Percentiles rank a stretch among this genome's conserved stretches.
These are phyloP conservation scores for Rhizopogon sp. DNA, from an alignment of 768 basidiomycete genomes.

Conservation along the genomic window DNA sequence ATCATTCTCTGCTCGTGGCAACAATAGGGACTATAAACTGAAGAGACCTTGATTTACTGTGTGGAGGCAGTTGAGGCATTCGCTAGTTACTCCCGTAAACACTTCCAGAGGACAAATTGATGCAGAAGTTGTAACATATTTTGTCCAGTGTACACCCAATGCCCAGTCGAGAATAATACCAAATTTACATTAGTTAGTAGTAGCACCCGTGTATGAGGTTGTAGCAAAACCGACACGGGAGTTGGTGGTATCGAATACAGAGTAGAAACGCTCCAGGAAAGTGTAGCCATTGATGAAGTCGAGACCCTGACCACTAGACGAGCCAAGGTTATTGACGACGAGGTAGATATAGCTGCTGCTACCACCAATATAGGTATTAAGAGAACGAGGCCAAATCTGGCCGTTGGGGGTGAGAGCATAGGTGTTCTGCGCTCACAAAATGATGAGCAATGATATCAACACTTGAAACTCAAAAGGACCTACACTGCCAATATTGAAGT, in stretches of 20 bases:
- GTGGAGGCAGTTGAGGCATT: too few species aligned
- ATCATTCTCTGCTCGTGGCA: too few species aligned
- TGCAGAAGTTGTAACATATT: neutral
- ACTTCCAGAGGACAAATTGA: conserved; percentile 1
- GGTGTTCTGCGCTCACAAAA: conserved; percentile 14
- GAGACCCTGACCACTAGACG: conserved; percentile 38
- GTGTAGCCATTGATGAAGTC: conserved; percentile 52
- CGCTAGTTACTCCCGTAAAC: neutral
- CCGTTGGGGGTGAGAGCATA: conserved; percentile 39
- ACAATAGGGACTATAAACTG: too few species aligned
- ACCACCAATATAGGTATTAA: conserved; percentile 42
- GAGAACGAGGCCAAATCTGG: conserved; percentile 35
- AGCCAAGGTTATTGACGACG: conserved; percentile 34
- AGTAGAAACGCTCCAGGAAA: conserved; percentile 62
- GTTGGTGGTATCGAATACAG: conserved; percentile 58
- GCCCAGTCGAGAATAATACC: neutral
- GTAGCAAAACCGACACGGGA: conserved; percentile 28
- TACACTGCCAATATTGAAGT: conserved; percentile 7
- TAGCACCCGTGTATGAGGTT: conserved; percentile 23
- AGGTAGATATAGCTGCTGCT: conserved; percentile 30
- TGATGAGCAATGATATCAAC: neutral
- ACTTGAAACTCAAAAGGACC: neutral
- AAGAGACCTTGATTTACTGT: too few species aligned
- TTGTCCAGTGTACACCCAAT: neutral
- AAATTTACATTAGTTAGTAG: conserved; percentile 19